These are phyloP conservation scores for Thermochaetoides thermophila DNA, from an alignment of 495 filamentous ascomycete species.

Conservation along the genomic window DNA sequence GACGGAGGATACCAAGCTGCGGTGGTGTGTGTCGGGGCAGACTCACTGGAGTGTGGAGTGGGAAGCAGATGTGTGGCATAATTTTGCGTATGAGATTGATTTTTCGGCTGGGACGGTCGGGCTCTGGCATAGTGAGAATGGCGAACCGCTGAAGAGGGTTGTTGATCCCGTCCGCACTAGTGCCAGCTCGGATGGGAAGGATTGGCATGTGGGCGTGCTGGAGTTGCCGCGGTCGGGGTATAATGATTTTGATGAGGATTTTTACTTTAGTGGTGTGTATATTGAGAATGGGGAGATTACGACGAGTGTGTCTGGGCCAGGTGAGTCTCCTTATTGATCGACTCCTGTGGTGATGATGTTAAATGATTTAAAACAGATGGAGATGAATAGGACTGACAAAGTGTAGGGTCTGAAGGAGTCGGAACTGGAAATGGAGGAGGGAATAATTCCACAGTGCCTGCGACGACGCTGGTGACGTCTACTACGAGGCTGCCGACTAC, in stretches of 20 bases:
- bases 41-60: conserved; percentile 32
- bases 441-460: too few species aligned
- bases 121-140: conserved; percentile 55
- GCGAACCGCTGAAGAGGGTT: conserved; percentile 36
- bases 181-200: conserved; percentile 52
- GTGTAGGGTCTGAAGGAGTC: too few species aligned
- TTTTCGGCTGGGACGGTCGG: conserved; percentile 45
- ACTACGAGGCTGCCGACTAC: conserved; percentile 3
- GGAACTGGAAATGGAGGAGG: too few species aligned
- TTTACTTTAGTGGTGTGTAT: conserved; percentile 60
- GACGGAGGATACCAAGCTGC: conserved; percentile 30
- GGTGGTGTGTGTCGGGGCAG: conserved; percentile 28
- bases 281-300: conserved; percentile 52
- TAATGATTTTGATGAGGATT: conserved; percentile 44
- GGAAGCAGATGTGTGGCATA: conserved; percentile 54
- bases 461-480: conserved; percentile 10
- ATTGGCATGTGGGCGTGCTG: conserved; percentile 65
- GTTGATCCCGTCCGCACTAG: conserved; percentile 41
- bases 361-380: too few species aligned
- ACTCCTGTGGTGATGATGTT: too few species aligned
- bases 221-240: conserved; percentile 46
- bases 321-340: conserved; percentile 8
- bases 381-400: too few species aligned
- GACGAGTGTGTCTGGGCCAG: conserved; percentile 26
- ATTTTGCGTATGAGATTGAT: conserved; percentile 58